Percentiles rank a stretch among this genome's conserved stretches.
Conservation (phyloP, 2,329 filamentous ascomycete species). For the Ceratocystis cacaofunesta region DNA sequence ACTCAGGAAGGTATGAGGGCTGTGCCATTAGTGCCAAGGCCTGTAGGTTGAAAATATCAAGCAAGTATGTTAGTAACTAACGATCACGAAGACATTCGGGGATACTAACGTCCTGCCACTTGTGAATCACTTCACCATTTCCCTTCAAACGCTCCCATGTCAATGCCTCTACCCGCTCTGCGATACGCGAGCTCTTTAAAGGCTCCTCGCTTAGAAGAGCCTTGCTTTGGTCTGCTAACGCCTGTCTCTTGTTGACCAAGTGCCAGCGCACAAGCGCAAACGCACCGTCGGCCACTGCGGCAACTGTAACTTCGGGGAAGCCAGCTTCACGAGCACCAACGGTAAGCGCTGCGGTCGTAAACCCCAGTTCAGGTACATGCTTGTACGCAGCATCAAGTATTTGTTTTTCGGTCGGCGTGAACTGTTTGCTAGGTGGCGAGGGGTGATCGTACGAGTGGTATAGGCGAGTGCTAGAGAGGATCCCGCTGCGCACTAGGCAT, state of each 20-base stretch:
- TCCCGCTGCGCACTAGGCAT: background rate
- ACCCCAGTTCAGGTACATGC: slow-evolving; percentile 70
- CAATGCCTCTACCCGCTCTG: slow-evolving; percentile 52
- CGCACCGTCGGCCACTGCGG: slow-evolving; percentile 62
- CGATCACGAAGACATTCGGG: background rate
- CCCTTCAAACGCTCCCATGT: slow-evolving; percentile 62
- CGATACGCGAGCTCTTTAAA: slow-evolving; percentile 31
- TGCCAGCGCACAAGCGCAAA: slow-evolving; percentile 75
- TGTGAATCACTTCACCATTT: slow-evolving; percentile 56
- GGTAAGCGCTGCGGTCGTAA: slow-evolving; percentile 57
- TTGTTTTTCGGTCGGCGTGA: slow-evolving; percentile 51
- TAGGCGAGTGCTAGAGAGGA: slow-evolving; percentile 20
- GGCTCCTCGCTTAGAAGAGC: slow-evolving; percentile 28
- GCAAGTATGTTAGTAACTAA: background rate
- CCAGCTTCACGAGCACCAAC: slow-evolving; percentile 71
- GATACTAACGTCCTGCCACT: slow-evolving; percentile 68
- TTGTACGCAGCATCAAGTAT: slow-evolving; percentile 70
- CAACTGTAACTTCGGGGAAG: slow-evolving; percentile 73
- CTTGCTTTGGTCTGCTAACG: slow-evolving; percentile 32
- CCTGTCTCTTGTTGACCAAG: slow-evolving; percentile 50
- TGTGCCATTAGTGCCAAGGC: slow-evolving; percentile 85
- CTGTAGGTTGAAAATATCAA: slow-evolving; percentile 28
- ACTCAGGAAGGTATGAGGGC: slow-evolving; percentile 58
- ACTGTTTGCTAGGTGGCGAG: slow-evolving; percentile 40
- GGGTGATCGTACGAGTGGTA: slow-evolving; percentile 65